Evolutionary conservation across 129 eudicot species (phyloP), one percentile per base, ranked within the genome.

Genomic region (Lactuca sativa): DNA sequence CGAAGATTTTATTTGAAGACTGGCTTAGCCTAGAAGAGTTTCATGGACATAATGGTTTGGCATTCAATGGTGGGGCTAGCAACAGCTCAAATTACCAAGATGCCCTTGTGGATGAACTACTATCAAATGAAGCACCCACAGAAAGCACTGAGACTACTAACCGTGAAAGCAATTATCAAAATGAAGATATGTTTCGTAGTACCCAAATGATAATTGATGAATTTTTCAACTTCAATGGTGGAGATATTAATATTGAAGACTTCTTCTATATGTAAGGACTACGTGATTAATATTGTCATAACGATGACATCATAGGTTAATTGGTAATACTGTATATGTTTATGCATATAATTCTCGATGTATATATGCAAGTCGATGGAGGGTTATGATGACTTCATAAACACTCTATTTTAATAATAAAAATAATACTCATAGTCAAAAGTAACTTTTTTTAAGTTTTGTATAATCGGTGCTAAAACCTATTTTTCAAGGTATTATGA

Each of bases 1-100:
- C 95, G 7, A 90, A 84, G 74, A 69, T 85, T 62, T 64, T 90
- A 41, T 90, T 90, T 73, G 86, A 95, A 13, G 97, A 90, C 30
- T 90, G 97, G 97, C 86, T 87, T 32, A 41, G 76, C 12, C 67
- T 77, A 16, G 87, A 90, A 74, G 80, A 79, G 34, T 85, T 82
- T 56, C 73, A 78, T 4, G 77, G 61, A 15, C 81, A 77, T 32
- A 66, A 76, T 32, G 47, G 60, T 59, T 52, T 68, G 4, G 74
- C 64, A 66, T 71, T 71, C 34, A 75, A 72, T 43, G 64, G 58
- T 14, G 70, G 61, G 53, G 7, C 57, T 48, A 71, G 62, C 59
- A 59, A 51, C 59, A 64, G 30, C 57, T 25, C 85, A 47, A 67
- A n/a, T 48, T 69, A 66, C 66, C 69, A 73, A 15, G 72, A 80